phyloP scores from a whole-genome alignment of 768 basidiomycete genomes.

The Mycena galopus region DNA sequence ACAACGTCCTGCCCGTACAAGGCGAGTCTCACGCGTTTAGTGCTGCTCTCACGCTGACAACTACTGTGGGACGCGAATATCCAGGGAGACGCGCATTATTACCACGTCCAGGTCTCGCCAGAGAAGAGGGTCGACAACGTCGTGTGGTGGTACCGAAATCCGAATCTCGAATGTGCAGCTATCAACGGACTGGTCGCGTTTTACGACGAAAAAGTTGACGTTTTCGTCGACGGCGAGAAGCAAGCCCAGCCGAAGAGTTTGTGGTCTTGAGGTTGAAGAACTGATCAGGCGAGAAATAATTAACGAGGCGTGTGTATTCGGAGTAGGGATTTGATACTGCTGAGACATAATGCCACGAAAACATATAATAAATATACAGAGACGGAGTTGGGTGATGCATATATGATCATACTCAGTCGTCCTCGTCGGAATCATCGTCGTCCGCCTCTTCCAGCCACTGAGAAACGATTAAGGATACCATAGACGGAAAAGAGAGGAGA shows the following conservation, averaged over 20 bases:
- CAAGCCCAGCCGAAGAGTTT: slow-evolving; percentile 51
- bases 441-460: slow-evolving; percentile 94
- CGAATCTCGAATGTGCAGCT: slow-evolving; percentile 62
- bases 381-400: neutral
- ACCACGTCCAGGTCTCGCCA: slow-evolving; percentile 60
- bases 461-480: slow-evolving; percentile 24
- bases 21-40: slow-evolving; percentile 48
- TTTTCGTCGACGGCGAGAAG: slow-evolving; percentile 72
- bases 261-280: slow-evolving; percentile 20
- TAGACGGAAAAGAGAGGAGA: neutral
- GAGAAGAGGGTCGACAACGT: slow-evolving; percentile 61
- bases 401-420: slow-evolving; percentile 22
- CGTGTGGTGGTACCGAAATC: slow-evolving; percentile 75
- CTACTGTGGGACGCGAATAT: neutral
- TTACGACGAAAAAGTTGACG: slow-evolving; percentile 77
- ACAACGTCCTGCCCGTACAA: slow-evolving; percentile 74
- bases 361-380: slow-evolving; percentile 15
- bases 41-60: neutral
- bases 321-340: slow-evolving; percentile 34
- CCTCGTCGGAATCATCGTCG: slow-evolving; percentile 73
- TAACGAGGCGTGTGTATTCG: slow-evolving; percentile 15
- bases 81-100: slow-evolving; percentile 74
- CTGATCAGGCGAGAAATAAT: neutral
- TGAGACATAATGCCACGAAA: neutral
- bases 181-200: slow-evolving; percentile 69